Conservation (phyloP, 345 rosid species). For the Eucalyptus regnans region DNA sequence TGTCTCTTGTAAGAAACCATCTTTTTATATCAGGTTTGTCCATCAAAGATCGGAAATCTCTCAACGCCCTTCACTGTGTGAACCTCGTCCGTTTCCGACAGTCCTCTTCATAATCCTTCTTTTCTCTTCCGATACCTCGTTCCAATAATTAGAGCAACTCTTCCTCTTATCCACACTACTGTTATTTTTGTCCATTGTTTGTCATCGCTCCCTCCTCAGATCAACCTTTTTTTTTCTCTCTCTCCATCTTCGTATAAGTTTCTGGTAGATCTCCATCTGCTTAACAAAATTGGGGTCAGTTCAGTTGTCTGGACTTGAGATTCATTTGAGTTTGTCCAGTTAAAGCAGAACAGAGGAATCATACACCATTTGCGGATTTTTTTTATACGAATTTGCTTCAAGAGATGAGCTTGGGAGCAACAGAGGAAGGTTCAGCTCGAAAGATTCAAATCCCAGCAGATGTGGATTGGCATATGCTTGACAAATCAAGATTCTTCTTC, state of each 20-base stretch:
- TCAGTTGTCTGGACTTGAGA: background rate
- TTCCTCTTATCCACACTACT: background rate
- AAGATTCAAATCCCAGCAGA: slow-evolving; percentile 80
- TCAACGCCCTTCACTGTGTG: background rate
- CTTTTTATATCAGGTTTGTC: background rate
- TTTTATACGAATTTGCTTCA: slow-evolving; percentile 22
- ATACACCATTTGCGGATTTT: background rate
- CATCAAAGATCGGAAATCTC: background rate
- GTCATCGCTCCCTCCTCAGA: background rate
- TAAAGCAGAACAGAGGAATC: background rate
- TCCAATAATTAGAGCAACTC: background rate
- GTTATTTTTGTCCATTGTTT: background rate
- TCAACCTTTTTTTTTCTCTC: background rate
- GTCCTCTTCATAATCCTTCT: background rate
- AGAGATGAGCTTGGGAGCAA: slow-evolving; percentile 71
- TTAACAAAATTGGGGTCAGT: background rate
- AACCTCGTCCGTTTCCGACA: background rate
- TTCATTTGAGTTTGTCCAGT: background rate
- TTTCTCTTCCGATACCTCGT: background rate
- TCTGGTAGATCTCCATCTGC: background rate
- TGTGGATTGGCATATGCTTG: slow-evolving; percentile 94
- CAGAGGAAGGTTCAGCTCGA: slow-evolving; percentile 69
- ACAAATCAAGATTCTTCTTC: slow-evolving; percentile 83
- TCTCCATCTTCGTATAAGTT: background rate
- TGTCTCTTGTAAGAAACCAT: background rate